Evolutionary conservation across 306 rosid genomes (phyloP), one percentile per base, ranked within the genome.

Genomic region (Potentilla sterilis): DNA sequence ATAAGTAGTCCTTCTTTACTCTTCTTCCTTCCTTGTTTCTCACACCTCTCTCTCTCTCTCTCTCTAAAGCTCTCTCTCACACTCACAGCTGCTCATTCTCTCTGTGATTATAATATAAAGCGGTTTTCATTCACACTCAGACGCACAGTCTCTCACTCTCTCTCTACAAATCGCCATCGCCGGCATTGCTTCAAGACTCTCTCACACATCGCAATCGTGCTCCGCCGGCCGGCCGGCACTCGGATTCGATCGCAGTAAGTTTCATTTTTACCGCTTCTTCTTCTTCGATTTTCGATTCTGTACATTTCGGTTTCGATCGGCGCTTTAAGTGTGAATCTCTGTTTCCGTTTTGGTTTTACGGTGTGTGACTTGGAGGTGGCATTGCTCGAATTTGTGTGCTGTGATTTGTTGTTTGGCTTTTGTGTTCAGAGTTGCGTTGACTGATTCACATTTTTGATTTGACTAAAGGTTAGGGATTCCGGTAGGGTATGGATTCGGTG

Each of bases 401-500:
- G 9, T 49, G 47, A 24, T 38, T 28, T 32, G 9, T 49, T 32
- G 47, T 40, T 19, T 7, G 7, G 42, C 6, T 28, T 28, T 62
- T 65, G 69, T 7, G 3, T 35, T n/a, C 4, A 15, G 59, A 71
- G 71, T 41, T 49, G 81, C 52, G 78, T 72, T 76, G 78, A 75
- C 78, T 72, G 78, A 7, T 16, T 65, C 32, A n/a, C 6, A 18
- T 43, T 11, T 64, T n/a, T 6, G 66, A 76, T 40, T 68, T 42
- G 43, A 43, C 67, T 43, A 48, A 42, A 80, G 70, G 64, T 51
- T 70, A 61, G 47, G 69, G 47, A 38, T 67, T 82, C 83, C 18
- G 59, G 69, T 19, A 58, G 84, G 44, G 44, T 69, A 94, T 94
- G 98, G 97, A 92, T 66, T 82, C 86, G 21, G 65, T 80, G 48